Base-by-base conservation (phyloP, 23 red algal species). In the Gracilaria vermiculophylla region DNA sequence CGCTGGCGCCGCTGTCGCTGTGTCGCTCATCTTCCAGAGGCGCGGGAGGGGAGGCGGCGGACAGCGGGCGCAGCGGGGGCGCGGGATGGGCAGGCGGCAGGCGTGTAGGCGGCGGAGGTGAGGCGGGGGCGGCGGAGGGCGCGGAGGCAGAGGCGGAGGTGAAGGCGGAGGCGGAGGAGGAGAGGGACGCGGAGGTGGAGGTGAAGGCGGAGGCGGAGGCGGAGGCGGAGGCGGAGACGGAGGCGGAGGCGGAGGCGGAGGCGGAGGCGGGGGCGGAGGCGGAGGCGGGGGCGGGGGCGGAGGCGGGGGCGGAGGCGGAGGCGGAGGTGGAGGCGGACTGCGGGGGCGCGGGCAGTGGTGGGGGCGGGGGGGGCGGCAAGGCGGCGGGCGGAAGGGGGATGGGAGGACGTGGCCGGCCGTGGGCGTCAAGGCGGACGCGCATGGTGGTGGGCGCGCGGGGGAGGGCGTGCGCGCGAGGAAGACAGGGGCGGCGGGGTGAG, bases 1-100 rank as follows among this genome's bases (percentile, higher is more conserved):
- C 76, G 35, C 76, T 79, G 35, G 84, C 72, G 72, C 84, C 84
- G 58, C 66, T 76, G 53, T 88, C 84, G 42, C 69, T 77, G 16
- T 21, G 64, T 7, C 84, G 84, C 41, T 88, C 84, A 27, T 88
- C 84, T 16, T 88, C 84, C 3, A 36, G 48, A 1, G 32, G 54
- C 49, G 69, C 36, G 16, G 70, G 67, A 4, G 67, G 67, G 6
- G 67, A 36, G 1, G 67, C 67, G 42, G 67, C 67, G 40, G 67
- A 73, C 6, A 73, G 67, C 7, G 67, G 67, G 39, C 67, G 36
- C 67, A 45, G 67, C 4, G 67, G 67, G 5, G 67, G 67, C 19
- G 67, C 67, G 24, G 67, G 67, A 19, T 60, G 55, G 27, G 55
- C 55, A 7, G 55, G 55, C n/a, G 55, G 55, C 25, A 19, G 7